Evolutionary conservation across 2,329 filamentous ascomycete species (phyloP), one percentile per base, ranked within the genome.

Genomic region (Pyrenophora seminiperda): DNA sequence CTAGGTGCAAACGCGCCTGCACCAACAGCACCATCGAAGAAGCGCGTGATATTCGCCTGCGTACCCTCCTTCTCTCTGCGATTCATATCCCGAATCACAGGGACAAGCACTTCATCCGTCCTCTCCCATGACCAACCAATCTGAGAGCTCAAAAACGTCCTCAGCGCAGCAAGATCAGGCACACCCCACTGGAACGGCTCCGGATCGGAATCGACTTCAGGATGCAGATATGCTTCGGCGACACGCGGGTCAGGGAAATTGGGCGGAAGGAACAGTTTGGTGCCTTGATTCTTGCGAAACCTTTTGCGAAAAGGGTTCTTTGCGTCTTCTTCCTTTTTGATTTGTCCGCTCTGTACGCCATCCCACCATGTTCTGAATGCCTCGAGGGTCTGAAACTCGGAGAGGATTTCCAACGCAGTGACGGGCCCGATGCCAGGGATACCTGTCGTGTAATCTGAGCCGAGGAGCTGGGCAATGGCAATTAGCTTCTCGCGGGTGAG

Each of bases 81-180:
- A 70, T 97, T 97, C 89, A 99, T 96, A 66, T 99, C 94, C 48
- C 87, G 83, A 56, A 99, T 94, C 1, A 99, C 95, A 0, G 94
- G 94, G 1, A 99, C 90, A 1, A 99, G 82, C 2, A 99, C 89
- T 73, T 99, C 94, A 66, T 99, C 94, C 0, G 93, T 97, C 6
- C 91, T 81, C 72, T 97, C 93, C 70, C 89, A 87, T 46, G 81
- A 86, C 94, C 94, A 99, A 0, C 94, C 94, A 61, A 99, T 90
- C 2, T 93, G 97, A 1, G 83, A 79, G 89, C 95, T 96, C 30
- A 99, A 78, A 65, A 94, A 99, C 19, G 81, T 79, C 5, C 95
- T 79, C 54, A 99, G 76, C 0, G 90, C 90, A 53, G 94, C 90
- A 0, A 99, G 80, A 68, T 99, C 93, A 0, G 94, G 94, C 0